phyloP scores from a whole-genome alignment of 179 eudicot genomes.

The Beta corolliflora region DNA sequence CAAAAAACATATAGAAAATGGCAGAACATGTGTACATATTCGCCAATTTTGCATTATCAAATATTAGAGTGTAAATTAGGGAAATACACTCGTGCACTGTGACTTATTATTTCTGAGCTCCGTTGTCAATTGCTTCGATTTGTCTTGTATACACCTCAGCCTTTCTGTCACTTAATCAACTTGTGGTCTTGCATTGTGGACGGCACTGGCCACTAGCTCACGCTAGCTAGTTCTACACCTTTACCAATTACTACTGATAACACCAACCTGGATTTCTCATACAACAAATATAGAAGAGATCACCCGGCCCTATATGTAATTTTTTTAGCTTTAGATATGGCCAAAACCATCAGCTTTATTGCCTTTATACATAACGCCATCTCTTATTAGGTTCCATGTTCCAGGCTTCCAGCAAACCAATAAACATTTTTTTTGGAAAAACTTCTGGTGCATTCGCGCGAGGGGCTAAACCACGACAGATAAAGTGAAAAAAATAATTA shows the following conservation, averaged over 20 bases:
- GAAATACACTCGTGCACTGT: conserved; percentile 13
- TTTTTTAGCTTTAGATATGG: too few species aligned
- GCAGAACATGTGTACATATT: neutral
- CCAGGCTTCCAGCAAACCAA: too few species aligned
- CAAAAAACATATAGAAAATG: neutral
- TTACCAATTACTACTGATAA: neutral
- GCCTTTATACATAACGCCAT: too few species aligned
- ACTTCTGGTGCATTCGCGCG: too few species aligned
- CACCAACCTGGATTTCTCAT: neutral
- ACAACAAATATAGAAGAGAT: too few species aligned
- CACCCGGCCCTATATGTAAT: too few species aligned
- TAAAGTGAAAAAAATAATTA: too few species aligned
- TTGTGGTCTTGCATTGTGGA: neutral
- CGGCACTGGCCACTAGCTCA: neutral
- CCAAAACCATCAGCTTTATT: too few species aligned
- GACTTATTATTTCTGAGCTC: neutral
- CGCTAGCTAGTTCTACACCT: neutral
- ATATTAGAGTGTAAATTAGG: neutral
- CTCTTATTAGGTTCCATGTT: too few species aligned
- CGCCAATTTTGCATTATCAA: neutral
- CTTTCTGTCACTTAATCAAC: neutral
- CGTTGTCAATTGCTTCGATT: neutral
- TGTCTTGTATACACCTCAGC: neutral
- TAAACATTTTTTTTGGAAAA: too few species aligned
- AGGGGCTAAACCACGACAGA: too few species aligned